Evolutionary conservation across 1,139 yeast genomes (phyloP).

Genomic region (Hansenula lynferdii): DNA sequence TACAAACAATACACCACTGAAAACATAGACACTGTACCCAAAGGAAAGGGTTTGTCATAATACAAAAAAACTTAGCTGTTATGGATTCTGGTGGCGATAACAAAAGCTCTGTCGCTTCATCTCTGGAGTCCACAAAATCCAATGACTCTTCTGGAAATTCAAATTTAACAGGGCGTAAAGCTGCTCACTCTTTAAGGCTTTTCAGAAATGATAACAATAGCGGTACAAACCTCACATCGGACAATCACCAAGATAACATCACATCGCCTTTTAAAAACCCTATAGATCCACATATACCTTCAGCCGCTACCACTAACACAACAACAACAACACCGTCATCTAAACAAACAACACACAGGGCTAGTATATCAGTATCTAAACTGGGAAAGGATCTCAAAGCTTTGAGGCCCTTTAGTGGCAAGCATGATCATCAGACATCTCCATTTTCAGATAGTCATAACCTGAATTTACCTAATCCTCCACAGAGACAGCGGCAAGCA

Average conservation of each 20-base stretch:
- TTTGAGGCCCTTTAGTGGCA: slow-evolving; percentile 6
- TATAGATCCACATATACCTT: not conserved
- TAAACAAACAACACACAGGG: not conserved
- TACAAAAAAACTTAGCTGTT: not conserved
- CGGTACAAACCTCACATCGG: slow-evolving; percentile 8
- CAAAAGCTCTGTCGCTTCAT: slow-evolving; percentile 1
- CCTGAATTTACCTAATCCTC: not conserved
- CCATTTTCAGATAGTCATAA: slow-evolving; percentile 8
- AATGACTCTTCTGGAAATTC: not conserved
- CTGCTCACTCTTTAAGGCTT: slow-evolving; percentile 45
- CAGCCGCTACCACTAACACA: too few relatives aligned
- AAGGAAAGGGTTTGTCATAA: not conserved
- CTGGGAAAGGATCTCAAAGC: slow-evolving; percentile 11
- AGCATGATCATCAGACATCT: slow-evolving; percentile 4
- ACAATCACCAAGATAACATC: slow-evolving; percentile 2
- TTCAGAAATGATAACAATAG: slow-evolving; percentile 32
- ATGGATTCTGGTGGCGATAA: not conserved
- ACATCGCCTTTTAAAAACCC: not conserved
- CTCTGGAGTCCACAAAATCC: slow-evolving; percentile 3
- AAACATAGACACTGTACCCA: not conserved
- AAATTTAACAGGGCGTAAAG: slow-evolving; percentile 36
- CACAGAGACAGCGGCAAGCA: slow-evolving; percentile 2
- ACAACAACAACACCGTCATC: not conserved
- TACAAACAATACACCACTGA: too few relatives aligned
- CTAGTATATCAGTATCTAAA: slow-evolving; percentile 6